Evolutionary conservation across 768 basidiomycete species (phyloP), one percentile per base, ranked within the genome.

Genomic region (Rhizopogon sp.): DNA sequence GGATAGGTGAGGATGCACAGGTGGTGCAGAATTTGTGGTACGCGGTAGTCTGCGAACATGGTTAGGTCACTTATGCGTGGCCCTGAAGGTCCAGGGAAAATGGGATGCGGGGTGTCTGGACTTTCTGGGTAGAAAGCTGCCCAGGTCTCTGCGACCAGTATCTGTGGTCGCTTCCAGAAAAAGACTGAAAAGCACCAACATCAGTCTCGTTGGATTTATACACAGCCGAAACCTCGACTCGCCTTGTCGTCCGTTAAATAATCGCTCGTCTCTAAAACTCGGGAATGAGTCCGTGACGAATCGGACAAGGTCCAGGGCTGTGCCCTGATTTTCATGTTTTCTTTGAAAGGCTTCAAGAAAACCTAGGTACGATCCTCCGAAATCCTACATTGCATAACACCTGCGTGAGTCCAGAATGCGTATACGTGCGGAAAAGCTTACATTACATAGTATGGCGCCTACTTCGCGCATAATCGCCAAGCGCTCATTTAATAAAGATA

Each of bases 1-100:
- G 90, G 83, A 70, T 95, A 95, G 2, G 77, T 70, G 43, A 95
- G 74, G 59, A 94, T 85, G 39, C 79, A 75, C 6, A 95, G 77
- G 64, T 92, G 91, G 70, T 95, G 88, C 29, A 96, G 72, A 55
- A 95, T 90, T 66, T 95, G 93, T 2, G 93, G 93, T 5, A 96
- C 89, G 41, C 91, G 83, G 65, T 94, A 93, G 73, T 95, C 93
- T 5, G 93, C 90, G 68, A 96, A 96, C 93, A 94, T 95, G 20
- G 93, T 93, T 10, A 95, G 79, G 47, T 84, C 72, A 49, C 80
- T 76, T 57, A 93, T 89, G 39, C 76, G 75, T 17, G 85, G 73
- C 5, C 85, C 86, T 9, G 66, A 66, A 6, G 62, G 51, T 14
- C 77, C 73, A 3, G 87, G 86, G 70, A 94, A 90, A 42, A 93